Conservation (phyloP, 495 filamentous ascomycete genomes). For the Neurospora discreta region DNA sequence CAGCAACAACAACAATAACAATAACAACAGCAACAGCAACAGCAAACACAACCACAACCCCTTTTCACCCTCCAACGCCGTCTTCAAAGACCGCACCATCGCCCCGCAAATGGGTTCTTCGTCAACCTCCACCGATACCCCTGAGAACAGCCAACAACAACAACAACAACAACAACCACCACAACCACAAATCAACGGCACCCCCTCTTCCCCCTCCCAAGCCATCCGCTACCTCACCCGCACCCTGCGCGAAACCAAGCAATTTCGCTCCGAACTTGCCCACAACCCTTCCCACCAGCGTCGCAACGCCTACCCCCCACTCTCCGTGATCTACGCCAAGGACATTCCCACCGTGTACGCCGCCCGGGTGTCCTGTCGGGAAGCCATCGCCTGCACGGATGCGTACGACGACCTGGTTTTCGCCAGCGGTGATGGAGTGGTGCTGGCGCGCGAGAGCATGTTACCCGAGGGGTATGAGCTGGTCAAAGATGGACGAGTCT, state of each 20-base stretch:
- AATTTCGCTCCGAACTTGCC: slow-evolving; percentile 63
- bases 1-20: not conserved
- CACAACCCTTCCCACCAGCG: slow-evolving; percentile 48
- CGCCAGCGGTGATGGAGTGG: slow-evolving; percentile 81
- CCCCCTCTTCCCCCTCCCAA: slow-evolving; percentile 9
- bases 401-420: slow-evolving; percentile 85
- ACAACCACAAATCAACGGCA: slow-evolving; percentile 11
- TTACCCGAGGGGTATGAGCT: slow-evolving; percentile 67
- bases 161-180: slow-evolving; percentile 14
- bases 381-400: slow-evolving; percentile 59
- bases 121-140: slow-evolving; percentile 18
- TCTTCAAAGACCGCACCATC: slow-evolving; percentile 31
- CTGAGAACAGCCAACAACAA: slow-evolving; percentile 4
- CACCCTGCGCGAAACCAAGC: slow-evolving; percentile 56
- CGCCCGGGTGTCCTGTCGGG: slow-evolving; percentile 52
- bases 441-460: slow-evolving; percentile 52
- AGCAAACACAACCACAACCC: not conserved
- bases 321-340: slow-evolving; percentile 82
- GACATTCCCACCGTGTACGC: slow-evolving; percentile 75
- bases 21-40: not conserved
- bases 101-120: slow-evolving; percentile 37
- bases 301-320: slow-evolving; percentile 65
- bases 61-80: slow-evolving; percentile 1
- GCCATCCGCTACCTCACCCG: slow-evolving; percentile 64
- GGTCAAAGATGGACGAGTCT: slow-evolving; percentile 59